Base-by-base conservation (phyloP, 2,329 filamentous ascomycete species). In the Clarireedia monteithiana region DNA sequence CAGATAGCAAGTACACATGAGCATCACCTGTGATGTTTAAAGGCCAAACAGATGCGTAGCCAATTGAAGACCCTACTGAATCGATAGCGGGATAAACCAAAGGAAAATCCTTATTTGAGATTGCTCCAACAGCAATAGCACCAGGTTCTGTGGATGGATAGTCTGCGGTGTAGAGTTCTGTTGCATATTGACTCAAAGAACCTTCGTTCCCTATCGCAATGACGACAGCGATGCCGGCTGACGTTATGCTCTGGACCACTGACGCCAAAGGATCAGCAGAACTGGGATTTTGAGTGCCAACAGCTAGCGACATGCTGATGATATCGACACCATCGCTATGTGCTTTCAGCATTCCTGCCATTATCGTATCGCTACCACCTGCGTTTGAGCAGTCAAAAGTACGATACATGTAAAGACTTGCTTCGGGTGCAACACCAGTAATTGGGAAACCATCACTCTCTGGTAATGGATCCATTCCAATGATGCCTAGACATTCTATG, bases 291-390 rank as follows among this genome's bases (percentile, higher is more conserved):
- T 57, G 27, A 24, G 50, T 51, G 9, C 55, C 56, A 47, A 57
- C 15, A 6, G 61, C 59, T 3, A 66, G 42, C 7, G 64, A 65
- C 61, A 65, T 64, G 39, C 60, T 64, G 38, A 67, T 56, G 27
- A 66, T 40, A 42, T 67, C 60, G 24, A 61, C 61, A 12, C 59
- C 60, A 51, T 64, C 62, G 5, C 57, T 49, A 15, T 50, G 42
- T n/a, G 64, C 64, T 55, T 58, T 56, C 20, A 53, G 15, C 56
- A 67, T 54, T n/a, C 60, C 62, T 9, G 57, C 53, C 23, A 64
- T 62, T 27, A 66, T 56, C 1, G 58, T 55, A 52, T 64, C 64
- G 15, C 47, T 57, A 7, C 47, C 55, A 30, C 55, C 53, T 38
- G 50, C n/a, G 5, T 59, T 57, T 24, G 9, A 30, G 46, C 64